Base-by-base conservation (phyloP, 2,329 filamentous ascomycete genomes). In the Paecilomyces variotii region DNA sequence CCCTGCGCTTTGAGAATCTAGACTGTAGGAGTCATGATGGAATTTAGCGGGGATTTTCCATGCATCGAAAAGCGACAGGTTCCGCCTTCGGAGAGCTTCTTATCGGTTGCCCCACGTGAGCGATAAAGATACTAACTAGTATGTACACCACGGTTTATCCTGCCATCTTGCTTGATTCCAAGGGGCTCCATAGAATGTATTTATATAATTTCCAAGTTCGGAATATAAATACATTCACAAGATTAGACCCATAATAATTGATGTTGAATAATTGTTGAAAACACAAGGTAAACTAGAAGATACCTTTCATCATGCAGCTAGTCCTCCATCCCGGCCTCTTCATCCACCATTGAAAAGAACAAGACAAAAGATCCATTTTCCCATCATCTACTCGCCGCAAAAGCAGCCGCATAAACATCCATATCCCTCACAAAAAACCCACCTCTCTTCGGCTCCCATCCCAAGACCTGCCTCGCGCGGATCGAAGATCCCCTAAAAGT, bases 361-460 rank as follows among this genome's bases (percentile, higher is more conserved):
- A 10, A 34, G 9, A 10, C 32, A 34, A 19, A 19, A 19, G 19
- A 19, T 19, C 19, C 19, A 19, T 19, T 30, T 10, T 10, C 35
- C n/a, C 14, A 45, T 19, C 14, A 45, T 6, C n/a, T 45, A n/a
- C 14, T 19, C 5, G 58, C 58, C 9, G 56, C 49, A 45, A 56
- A 60, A 30, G 56, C 53, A n/a, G 58, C 45, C 9, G 56, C 19
- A 56, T 63, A 65, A 4, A 63, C 19, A 19, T 64, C 49, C 27
- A 67, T 59, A 49, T 64, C 62, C n/a, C 59, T 27, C 28, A 66
- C 32, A 54, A 68, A 64, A 10, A 19, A 19, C 19, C 63, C 64
- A 4, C 14, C 64, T 34, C 69, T 67, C 60, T 62, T 72, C 10
- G 74, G 72, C 14, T 63, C 60, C 71, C 72, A 76, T 11, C 67